Base-by-base conservation (phyloP, 2,329 filamentous ascomycete species). In the Huntiella decipiens region DNA sequence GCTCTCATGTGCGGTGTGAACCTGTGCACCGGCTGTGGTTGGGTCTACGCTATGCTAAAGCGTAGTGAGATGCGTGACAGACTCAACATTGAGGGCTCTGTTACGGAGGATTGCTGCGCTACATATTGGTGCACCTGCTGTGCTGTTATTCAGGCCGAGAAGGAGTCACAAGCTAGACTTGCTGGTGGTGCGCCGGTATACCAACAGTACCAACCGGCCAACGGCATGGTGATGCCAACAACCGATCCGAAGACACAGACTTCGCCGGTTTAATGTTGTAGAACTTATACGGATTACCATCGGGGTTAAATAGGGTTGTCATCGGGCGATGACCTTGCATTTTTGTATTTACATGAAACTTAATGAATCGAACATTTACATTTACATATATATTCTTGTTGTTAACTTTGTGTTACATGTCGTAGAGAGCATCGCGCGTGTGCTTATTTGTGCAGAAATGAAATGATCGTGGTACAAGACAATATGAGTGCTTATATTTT, bases 61-160 rank as follows among this genome's bases (percentile, higher is more conserved):
- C 69, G 73, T 42, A 55, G 55, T 47, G 65, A 72, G 53, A 67
- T 75, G 52, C 67, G 72, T 42, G 60, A 69, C 45, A 63, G 60
- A 36, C 73, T 70, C 58, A 63, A 62, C 52, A 73, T 77, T 54
- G 56, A 67, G 39, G 71, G 72, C 33, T 62, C 59, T 41, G 62
- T 61, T 34, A 56, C 56, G 48, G 57, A 57, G 32, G 73, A 77
- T 55, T 77, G 64, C 58, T 67, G 66, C 52, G 56, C 60, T n/a
- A 59, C 65, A 11, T 73, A 61, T 56, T 76, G 66, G 60, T 77
- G 73, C 56, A 56, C 61, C 33, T 74, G 70, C 63, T 77, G 73
- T 54, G 62, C 64, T 4, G 57, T 74, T 48, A 63, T 74, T 51
- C 73, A 77, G 60, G 65, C 74, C 47, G 70, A 75, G 48, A 71